phyloP scores from a whole-genome alignment of 495 filamentous ascomycete species.

The Hamigera avellanea region DNA sequence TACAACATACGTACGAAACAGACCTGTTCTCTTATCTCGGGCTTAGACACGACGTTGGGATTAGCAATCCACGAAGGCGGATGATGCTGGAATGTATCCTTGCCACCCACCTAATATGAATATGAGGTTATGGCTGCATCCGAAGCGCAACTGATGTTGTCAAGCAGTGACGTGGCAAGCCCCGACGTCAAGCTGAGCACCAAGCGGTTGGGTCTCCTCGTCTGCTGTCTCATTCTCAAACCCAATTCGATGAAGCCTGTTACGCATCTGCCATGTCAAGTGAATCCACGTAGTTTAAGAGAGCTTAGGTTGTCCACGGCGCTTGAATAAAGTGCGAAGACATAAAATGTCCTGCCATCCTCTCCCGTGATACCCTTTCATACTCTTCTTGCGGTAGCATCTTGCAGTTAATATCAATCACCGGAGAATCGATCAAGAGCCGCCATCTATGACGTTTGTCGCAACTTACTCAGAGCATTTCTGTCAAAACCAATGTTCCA shows the following conservation, averaged over 20 bases:
- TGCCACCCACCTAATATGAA: not conserved
- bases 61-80: not conserved
- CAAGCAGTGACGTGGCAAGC: conserved; percentile 30
- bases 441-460: too few relatives aligned
- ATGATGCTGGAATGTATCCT: not conserved
- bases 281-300: conserved; percentile 23
- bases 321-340: not conserved
- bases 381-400: too few relatives aligned
- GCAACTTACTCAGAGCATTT: too few relatives aligned
- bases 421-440: too few relatives aligned
- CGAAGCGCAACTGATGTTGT: conserved; percentile 16
- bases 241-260: conserved; percentile 12
- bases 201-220: conserved; percentile 11
- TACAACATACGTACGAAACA: too few relatives aligned
- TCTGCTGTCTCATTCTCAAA: conserved; percentile 10
- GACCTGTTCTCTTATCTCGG: not conserved
- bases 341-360: not conserved
- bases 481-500: too few relatives aligned
- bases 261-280: conserved; percentile 8
- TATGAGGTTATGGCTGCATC: conserved; percentile 8
- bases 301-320: not conserved
- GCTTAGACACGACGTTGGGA: not conserved
- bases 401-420: too few relatives aligned
- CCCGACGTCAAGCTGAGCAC: conserved; percentile 12
- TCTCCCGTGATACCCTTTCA: not conserved